Conservation (phyloP, 768 basidiomycete species). For the Podaxis sp. region DNA sequence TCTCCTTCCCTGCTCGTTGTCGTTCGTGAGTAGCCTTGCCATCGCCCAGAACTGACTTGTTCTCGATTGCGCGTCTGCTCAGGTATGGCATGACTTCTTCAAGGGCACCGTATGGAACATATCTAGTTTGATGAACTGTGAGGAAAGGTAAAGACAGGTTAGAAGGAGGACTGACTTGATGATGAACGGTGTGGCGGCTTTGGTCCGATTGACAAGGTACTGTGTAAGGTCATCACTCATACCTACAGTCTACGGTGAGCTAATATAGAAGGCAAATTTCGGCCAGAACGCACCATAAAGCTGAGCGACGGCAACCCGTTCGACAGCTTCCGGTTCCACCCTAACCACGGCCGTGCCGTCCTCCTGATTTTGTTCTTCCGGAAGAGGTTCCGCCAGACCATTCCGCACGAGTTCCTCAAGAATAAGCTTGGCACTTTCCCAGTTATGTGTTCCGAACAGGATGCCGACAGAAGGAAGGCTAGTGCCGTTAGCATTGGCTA, state of each 20-base stretch:
- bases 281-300: constrained; percentile 61
- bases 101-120: constrained; percentile 75
- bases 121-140: constrained; percentile 31
- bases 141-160: not conserved
- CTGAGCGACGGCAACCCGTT: constrained; percentile 76
- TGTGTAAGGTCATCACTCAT: constrained; percentile 86
- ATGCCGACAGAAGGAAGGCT: constrained; percentile 47
- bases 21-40: constrained; percentile 69
- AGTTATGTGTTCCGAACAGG: constrained; percentile 88
- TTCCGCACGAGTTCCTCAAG: constrained; percentile 55
- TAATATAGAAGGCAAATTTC: not conserved
- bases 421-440: constrained; percentile 62
- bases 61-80: constrained; percentile 86
- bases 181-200: constrained; percentile 60
- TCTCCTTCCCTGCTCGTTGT: constrained; percentile 49
- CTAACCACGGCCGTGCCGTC: constrained; percentile 24
- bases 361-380: constrained; percentile 17
- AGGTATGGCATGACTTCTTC: constrained; percentile 89
- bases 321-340: constrained; percentile 56
- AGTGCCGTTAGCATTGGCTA: not conserved
- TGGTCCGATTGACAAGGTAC: constrained; percentile 57
- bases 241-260: constrained; percentile 40
- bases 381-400: constrained; percentile 46
- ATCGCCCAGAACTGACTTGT: constrained; percentile 81
- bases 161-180: constrained; percentile 56